Evolutionary conservation across 331 rosid species (phyloP).

Genomic region (Arachis monticola): DNA sequence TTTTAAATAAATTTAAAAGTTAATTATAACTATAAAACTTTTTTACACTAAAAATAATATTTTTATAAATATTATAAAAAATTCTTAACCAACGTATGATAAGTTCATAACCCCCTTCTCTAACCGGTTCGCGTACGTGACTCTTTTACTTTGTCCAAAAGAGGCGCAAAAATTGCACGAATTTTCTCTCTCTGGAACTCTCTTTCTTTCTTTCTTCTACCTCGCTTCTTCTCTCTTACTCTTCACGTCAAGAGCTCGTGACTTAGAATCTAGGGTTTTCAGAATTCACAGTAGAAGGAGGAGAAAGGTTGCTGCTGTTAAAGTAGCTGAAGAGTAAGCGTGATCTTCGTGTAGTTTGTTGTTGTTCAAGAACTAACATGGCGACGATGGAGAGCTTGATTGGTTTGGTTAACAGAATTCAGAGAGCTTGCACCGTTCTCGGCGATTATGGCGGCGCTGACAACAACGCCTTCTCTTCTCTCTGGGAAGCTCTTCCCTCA

Average conservation of each 20-base stretch:
- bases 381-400: constrained; percentile 92
- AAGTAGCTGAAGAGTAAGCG: background rate
- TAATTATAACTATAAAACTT: too few species aligned
- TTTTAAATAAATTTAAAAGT: too few species aligned
- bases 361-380: constrained; percentile 40
- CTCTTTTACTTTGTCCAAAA: background rate
- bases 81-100: too few species aligned
- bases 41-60: too few species aligned
- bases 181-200: constrained; percentile 19
- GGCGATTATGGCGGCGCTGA: constrained; percentile 86
- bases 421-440: constrained; percentile 84
- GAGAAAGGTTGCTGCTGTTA: background rate
- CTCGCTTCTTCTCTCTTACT: background rate
- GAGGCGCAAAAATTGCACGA: background rate
- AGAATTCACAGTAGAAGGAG: background rate
- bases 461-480: constrained; percentile 60
- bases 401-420: constrained; percentile 86
- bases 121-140: background rate
- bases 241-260: background rate
- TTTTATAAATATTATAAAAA: too few species aligned
- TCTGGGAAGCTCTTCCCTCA: constrained; percentile 93
- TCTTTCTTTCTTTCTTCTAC: background rate
- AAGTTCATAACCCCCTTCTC: background rate
- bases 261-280: constrained; percentile 26
- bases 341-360: background rate